These are phyloP conservation scores for Narthecium ossifragum DNA, from an alignment of 106 monocot genomes.

Conservation along the genomic window DNA sequence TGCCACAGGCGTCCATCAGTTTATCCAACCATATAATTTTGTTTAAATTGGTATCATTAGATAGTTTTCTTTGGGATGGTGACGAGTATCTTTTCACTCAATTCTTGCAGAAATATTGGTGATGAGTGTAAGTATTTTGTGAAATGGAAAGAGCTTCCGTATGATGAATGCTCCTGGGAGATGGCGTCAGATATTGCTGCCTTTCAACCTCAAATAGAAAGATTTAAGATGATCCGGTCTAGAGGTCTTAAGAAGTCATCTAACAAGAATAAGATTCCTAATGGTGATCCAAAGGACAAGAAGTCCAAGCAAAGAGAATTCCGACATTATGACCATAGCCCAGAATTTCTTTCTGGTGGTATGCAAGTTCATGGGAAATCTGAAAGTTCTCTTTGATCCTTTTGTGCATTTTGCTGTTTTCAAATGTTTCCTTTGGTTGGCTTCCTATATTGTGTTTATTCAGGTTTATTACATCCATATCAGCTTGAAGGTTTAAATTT, in stretches of 20 bases:
- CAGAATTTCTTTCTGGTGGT: conserved; percentile 86
- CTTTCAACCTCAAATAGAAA: conserved; percentile 85
- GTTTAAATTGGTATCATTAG: too few species aligned
- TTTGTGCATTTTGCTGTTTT: not conserved
- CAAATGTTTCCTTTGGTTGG: conserved; percentile 7
- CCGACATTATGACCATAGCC: conserved; percentile 54
- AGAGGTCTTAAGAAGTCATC: conserved; percentile 38
- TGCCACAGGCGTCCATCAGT: too few species aligned
- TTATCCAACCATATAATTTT: too few species aligned
- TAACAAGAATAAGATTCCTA: conserved; percentile 37
- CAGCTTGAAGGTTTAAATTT: conserved; percentile 99
- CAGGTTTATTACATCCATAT: conserved; percentile 90
- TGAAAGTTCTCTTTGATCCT: not conserved
- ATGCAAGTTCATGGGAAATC: conserved; percentile 1
- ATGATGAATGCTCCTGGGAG: conserved; percentile 98
- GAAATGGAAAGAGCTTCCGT: conserved; percentile 96
- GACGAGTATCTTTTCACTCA: not conserved
- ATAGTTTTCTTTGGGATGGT: not conserved
- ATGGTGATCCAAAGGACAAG: conserved; percentile 38
- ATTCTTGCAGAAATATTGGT: conserved; percentile 49
- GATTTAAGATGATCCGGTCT: conserved; percentile 49
- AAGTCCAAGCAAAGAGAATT: conserved; percentile 52
- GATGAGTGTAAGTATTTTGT: conserved; percentile 76
- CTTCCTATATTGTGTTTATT: too few species aligned
- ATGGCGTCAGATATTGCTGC: conserved; percentile 67